These are phyloP conservation scores for Metschnikowia sp. DNA, from an alignment of 805 yeast species.

Conservation along the genomic window DNA sequence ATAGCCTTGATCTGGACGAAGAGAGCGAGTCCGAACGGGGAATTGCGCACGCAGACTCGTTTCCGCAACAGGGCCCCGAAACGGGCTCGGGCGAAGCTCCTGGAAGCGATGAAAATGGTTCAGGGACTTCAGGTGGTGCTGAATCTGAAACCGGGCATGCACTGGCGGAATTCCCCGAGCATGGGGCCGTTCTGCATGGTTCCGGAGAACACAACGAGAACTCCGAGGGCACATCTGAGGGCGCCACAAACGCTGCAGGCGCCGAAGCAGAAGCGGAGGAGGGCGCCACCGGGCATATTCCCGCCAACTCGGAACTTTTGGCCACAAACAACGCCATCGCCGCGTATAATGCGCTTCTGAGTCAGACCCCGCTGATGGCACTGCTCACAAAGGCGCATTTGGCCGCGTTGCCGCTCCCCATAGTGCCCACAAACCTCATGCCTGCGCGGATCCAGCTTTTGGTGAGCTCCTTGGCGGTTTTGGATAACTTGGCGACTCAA, in stretches of 20 bases:
- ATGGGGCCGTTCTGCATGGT: not conserved
- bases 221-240: too few species aligned
- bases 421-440: conserved; percentile 53
- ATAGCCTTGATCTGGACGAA: not conserved
- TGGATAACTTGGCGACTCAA: conserved; percentile 82
- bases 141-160: too few species aligned
- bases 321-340: conserved; percentile 40
- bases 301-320: conserved; percentile 41
- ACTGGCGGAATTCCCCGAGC: too few species aligned
- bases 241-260: not conserved
- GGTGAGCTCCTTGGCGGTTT: conserved; percentile 65
- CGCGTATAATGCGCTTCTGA: conserved; percentile 40
- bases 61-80: too few species aligned
- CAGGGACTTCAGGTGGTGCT: too few species aligned
- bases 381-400: conserved; percentile 45
- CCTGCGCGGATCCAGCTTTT: conserved; percentile 63
- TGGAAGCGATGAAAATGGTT: too few species aligned
- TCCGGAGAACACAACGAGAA: not conserved
- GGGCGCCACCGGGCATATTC: conserved; percentile 19
- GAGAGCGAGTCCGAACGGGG: not conserved
- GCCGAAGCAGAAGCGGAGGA: not conserved
- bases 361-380: conserved; percentile 36
- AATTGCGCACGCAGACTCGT: too few species aligned
- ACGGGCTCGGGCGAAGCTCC: too few species aligned
- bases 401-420: conserved; percentile 57